Conservation (phyloP, 1,139 yeast species). For the Wickerhamomyces sp. region DNA sequence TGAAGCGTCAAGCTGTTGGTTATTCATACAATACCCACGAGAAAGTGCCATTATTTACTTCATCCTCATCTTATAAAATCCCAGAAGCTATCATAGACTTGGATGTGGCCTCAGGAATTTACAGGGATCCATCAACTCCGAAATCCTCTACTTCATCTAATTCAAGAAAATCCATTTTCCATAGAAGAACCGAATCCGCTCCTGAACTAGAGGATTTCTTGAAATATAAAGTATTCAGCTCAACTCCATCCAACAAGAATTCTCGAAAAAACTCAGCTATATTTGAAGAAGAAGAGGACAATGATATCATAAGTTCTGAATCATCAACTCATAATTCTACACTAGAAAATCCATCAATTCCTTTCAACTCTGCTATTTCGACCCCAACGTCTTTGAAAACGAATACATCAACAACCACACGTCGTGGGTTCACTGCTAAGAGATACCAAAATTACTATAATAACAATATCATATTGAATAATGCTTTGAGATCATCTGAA, state of each 20-base stretch:
- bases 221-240: constrained; percentile 16
- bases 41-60: constrained; percentile 1
- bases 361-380: constrained; percentile 13
- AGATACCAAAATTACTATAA: constrained; percentile 49
- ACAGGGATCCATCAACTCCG: constrained; percentile 23
- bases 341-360: constrained; percentile 21
- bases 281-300: constrained; percentile 31
- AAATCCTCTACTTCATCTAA: constrained; percentile 8
- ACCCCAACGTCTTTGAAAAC: constrained; percentile 28
- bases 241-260: constrained; percentile 5
- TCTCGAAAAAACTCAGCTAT: constrained; percentile 25
- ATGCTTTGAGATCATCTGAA: constrained; percentile 45
- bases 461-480: constrained; percentile 41
- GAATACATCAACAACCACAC: constrained; percentile 30
- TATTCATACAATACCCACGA: constrained; percentile 5
- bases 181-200: constrained; percentile 46
- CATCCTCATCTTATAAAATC: constrained; percentile 28
- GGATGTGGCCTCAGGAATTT: constrained; percentile 47
- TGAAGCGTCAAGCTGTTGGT: constrained; percentile 11
- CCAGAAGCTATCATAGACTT: constrained; percentile 64
- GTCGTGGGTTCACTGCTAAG: constrained; percentile 41
- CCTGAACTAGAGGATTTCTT: constrained; percentile 36
- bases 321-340: constrained; percentile 7
- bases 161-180: constrained; percentile 18
- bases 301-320: constrained; percentile 14